phyloP scores from a whole-genome alignment of 2,329 filamentous ascomycete species.

The Alternaria brassicicola region DNA sequence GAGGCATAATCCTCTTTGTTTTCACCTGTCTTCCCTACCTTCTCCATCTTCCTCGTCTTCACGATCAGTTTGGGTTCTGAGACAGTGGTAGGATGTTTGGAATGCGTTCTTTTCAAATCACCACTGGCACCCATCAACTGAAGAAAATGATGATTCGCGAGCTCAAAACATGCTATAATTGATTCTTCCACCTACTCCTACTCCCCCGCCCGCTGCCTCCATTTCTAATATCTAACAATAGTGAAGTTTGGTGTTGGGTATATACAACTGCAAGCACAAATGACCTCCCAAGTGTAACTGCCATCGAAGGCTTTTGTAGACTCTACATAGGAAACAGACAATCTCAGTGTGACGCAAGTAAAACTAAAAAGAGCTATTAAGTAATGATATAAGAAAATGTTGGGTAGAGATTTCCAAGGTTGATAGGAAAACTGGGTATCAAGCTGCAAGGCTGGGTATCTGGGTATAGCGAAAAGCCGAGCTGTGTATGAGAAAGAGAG shows the following conservation, averaged over 20 bases:
- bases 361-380: neutral
- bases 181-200: neutral
- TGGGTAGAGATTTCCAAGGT: neutral
- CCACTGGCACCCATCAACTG: too few species aligned
- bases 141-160: neutral
- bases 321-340: conserved; percentile 5
- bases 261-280: conserved; percentile 1
- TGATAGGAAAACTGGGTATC: neutral
- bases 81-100: too few species aligned
- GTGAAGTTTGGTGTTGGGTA: neutral
- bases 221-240: neutral
- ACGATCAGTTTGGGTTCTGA: too few species aligned
- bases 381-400: neutral
- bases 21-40: too few species aligned
- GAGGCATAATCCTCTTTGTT: neutral
- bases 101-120: too few species aligned
- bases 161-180: neutral
- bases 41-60: too few species aligned
- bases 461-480: conserved; percentile 6
- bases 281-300: neutral
- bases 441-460: neutral
- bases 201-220: neutral
- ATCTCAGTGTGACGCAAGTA: neutral
- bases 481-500: conserved; percentile 1
- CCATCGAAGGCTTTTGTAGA: conserved; percentile 1